Evolutionary conservation across 257 asterid species (phyloP).

Genomic region (Anisodus tanguticus): DNA sequence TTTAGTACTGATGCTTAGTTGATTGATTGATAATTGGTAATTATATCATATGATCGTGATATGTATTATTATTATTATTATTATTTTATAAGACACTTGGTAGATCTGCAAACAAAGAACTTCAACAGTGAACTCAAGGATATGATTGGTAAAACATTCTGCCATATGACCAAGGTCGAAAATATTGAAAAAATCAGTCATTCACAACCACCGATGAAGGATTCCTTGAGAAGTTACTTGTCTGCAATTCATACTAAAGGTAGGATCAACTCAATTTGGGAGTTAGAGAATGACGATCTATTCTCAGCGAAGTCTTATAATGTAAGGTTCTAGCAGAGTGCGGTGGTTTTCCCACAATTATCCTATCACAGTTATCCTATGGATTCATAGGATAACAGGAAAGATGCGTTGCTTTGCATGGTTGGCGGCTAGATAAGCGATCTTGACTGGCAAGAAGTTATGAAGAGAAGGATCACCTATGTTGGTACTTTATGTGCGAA

Average conservation of each 20-base stretch:
- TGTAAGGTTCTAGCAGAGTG: not conserved
- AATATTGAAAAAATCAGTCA: not conserved
- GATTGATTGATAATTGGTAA: not conserved
- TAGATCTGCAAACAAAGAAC: not conserved
- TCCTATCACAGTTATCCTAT: no score
- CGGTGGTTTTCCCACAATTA: not conserved
- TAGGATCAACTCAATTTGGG: not conserved
- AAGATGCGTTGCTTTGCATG: not conserved
- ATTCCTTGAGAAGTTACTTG: not conserved
- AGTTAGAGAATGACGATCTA: not conserved
- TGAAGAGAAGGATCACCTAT: not conserved
- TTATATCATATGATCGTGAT: not conserved
- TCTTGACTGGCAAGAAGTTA: not conserved
- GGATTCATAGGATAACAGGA: not conserved
- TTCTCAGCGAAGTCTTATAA: not conserved
- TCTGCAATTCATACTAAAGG: slow-evolving; percentile 7
- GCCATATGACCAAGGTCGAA: not conserved
- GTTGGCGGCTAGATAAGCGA: not conserved
- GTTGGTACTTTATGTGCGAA: not conserved
- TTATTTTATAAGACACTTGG: not conserved
- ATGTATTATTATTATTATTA: not conserved
- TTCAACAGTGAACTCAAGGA: not conserved
- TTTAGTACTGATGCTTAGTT: not conserved
- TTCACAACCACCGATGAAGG: not conserved
- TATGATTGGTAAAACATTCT: slow-evolving; percentile 1